A percentile compares a stretch with the other conserved stretches of the same genome.
Evolutionary conservation across 306 rosid genomes (phyloP).

Genomic region (Gleditsia sinensis): DNA sequence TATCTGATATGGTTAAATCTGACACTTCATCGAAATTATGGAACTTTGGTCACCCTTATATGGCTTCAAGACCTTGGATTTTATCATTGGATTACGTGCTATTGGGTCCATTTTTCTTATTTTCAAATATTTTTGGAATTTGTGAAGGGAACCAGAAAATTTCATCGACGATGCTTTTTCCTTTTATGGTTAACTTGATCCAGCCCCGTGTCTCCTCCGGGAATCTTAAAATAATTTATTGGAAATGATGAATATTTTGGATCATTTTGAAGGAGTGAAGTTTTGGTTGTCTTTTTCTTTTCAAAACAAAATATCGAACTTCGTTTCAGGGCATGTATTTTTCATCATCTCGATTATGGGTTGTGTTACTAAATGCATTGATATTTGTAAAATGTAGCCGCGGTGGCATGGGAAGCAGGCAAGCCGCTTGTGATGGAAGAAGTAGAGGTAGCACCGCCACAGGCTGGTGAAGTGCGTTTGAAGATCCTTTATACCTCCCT

Average conservation of each 20-base stretch:
- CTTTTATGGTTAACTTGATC: no score
- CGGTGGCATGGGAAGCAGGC: slow-evolving; percentile 59
- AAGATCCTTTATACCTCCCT: slow-evolving; percentile 59
- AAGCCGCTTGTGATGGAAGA: slow-evolving; percentile 53
- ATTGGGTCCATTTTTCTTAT: background rate
- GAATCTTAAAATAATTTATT: no score
- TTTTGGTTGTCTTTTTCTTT: background rate
- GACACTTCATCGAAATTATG: no score
- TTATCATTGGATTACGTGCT: background rate
- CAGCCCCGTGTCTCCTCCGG: no score
- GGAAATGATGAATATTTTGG: background rate
- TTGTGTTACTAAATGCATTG: background rate
- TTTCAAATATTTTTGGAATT: background rate
- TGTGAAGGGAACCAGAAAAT: background rate
- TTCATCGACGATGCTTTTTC: no score
- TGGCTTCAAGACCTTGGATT: background rate
- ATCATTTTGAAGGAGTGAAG: background rate
- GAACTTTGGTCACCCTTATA: no score
- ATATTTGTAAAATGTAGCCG: slow-evolving; percentile 35
- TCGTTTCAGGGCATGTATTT: background rate
- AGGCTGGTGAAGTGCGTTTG: slow-evolving; percentile 55
- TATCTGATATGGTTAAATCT: no score
- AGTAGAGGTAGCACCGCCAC: slow-evolving; percentile 59
- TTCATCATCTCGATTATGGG: background rate
- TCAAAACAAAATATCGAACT: background rate